Evolutionary conservation across 345 rosid species (phyloP), one percentile per base, ranked within the genome.

Genomic region (Rubroshorea leprosula): DNA sequence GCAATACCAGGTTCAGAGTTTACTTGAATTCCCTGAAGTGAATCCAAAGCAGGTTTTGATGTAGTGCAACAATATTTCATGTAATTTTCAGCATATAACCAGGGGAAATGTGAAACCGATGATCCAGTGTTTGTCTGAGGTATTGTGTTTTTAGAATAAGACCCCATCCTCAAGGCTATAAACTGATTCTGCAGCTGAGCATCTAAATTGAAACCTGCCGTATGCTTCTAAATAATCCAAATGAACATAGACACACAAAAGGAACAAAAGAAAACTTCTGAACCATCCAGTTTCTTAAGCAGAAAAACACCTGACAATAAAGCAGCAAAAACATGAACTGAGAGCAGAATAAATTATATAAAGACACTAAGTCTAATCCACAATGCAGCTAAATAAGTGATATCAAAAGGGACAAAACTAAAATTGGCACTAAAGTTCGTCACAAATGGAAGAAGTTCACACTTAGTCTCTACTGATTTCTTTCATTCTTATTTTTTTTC

Each of bases 91-190:
- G 80, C 63, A 49, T 64, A 69, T 62, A 74, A 72, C 77, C 83
- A 74, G 58, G 69, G 23, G 27, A 74, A 53, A 60, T 67, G 67
- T 20, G 90, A 63, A 27, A 50, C 47, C 43, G 78, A 48, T 19
- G 76, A 35, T 54, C 61, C 64, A n/a, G 62, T 17, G 22, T 50
- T 70, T 17, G 79, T 55, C 57, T 76, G 81, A 13, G 81, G 80
- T 39, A 61, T 59, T 60, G 69, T 31, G 47, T 57, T 75, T 62
- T 60, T 68, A 62, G 68, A 72, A 61, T 73, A 73, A 23, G 83
- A 39, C 56, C 71, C 78, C 84, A 78, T 85, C 78, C 70, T 51
- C 41, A 57, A 35, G 60, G 47, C 70, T 67, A 65, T 47, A 44
- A 43, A 31, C 61, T 21, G 61, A 15, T 53, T 31, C 52, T 49